Percentiles rank a stretch among this genome's conserved stretches.
These are phyloP conservation scores for Dipsacomyces acuminosporus DNA, from an alignment of 371 early-diverging fungal genomes.

Conservation along the genomic window DNA sequence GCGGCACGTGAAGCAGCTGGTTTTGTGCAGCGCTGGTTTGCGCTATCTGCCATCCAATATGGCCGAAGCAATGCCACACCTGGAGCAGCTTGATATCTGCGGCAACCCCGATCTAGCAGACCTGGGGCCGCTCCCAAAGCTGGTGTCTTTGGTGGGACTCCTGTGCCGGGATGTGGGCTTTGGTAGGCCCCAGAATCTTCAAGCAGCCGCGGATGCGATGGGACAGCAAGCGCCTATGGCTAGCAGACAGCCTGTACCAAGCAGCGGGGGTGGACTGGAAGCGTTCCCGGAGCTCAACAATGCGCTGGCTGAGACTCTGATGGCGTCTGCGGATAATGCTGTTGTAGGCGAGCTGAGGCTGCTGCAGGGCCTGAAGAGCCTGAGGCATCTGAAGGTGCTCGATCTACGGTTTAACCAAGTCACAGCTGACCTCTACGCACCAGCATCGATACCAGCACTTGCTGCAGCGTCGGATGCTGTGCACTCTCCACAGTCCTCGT, in stretches of 20 bases:
- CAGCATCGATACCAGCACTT: conserved; percentile 1
- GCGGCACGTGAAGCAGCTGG: conserved; percentile 34
- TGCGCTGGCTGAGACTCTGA: background rate
- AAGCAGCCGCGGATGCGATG: background rate
- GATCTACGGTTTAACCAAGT: conserved; percentile 37
- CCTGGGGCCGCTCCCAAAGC: conserved; percentile 21
- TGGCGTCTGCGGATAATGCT: background rate
- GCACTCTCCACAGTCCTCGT: conserved; percentile 1
- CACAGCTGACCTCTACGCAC: conserved; percentile 32
- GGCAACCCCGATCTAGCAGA: conserved; percentile 34
- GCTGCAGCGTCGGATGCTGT: background rate
- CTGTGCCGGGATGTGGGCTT: conserved; percentile 41
- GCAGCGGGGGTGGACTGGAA: conserved; percentile 6
- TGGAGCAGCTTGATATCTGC: conserved; percentile 44
- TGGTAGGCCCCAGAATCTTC: conserved; percentile 6
- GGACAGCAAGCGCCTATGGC: background rate
- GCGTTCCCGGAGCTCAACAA: conserved; percentile 11
- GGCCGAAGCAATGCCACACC: conserved; percentile 38
- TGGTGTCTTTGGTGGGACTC: conserved; percentile 37
- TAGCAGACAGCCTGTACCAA: background rate
- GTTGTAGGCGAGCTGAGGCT: conserved; percentile 7
- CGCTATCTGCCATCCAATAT: conserved; percentile 32
- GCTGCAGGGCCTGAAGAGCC: conserved; percentile 13
- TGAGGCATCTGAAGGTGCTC: conserved; percentile 20
- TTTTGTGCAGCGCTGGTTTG: conserved; percentile 34